Evolutionary conservation across 208 protist genomes (phyloP).

Genomic region (Leishmania martiniquensis): DNA sequence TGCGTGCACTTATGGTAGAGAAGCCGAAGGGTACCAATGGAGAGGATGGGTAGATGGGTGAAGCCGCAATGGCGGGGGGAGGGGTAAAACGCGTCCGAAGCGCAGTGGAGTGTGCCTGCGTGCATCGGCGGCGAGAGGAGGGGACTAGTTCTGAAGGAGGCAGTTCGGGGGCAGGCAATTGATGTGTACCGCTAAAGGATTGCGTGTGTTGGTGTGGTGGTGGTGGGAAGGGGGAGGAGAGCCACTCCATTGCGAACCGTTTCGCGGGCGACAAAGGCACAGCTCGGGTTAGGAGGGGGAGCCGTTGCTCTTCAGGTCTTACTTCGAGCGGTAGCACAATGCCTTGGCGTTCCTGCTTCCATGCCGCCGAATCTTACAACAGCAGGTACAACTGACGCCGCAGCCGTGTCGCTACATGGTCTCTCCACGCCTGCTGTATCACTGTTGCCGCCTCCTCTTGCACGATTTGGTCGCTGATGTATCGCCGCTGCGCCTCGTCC

Average conservation of each 20-base stretch:
- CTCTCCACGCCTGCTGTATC: constrained; percentile 55
- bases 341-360: background rate
- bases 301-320: background rate
- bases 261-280: background rate
- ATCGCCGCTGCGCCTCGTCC: constrained; percentile 23
- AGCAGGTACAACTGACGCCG: constrained; percentile 3
- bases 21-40: background rate
- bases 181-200: background rate
- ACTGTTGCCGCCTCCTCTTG: constrained; percentile 55
- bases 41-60: background rate
- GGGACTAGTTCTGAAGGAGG: background rate
- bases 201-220: too few species aligned
- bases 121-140: background rate
- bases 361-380: background rate
- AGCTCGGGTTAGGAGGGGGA: background rate
- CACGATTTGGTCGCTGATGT: constrained; percentile 38
- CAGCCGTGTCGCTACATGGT: background rate
- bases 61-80: background rate
- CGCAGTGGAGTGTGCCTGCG: background rate
- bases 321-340: too few species aligned
- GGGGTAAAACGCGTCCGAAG: background rate
- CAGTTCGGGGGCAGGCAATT: background rate
- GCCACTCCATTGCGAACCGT: background rate
- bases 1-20: too few species aligned
- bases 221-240: too few species aligned